These are phyloP conservation scores for Tricladium varicosporioides DNA, from an alignment of 2,329 filamentous ascomycete species.

Conservation along the genomic window DNA sequence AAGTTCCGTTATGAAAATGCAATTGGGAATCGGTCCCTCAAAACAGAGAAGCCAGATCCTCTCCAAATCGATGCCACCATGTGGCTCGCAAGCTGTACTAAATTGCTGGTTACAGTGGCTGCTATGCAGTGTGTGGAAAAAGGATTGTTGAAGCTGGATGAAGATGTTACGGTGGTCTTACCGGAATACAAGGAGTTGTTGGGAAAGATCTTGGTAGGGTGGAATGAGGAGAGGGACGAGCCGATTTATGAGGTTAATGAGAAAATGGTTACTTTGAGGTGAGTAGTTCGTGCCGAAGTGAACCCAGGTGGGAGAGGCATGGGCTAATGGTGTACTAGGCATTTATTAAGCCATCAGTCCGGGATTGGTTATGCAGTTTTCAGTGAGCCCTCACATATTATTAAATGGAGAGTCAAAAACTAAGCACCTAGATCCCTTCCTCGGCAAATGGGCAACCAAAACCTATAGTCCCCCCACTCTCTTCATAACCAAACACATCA, in stretches of 20 bases:
- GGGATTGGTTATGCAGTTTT: constrained; percentile 27
- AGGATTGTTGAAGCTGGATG: constrained; percentile 47
- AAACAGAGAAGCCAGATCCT: constrained; percentile 50
- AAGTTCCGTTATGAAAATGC: constrained; percentile 36
- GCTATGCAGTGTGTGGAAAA: constrained; percentile 57
- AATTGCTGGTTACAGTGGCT: constrained; percentile 50
- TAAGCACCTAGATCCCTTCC: constrained; percentile 8
- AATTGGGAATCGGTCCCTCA: constrained; percentile 40
- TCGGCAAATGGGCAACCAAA: constrained; percentile 13
- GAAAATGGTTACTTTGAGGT: constrained; percentile 32
- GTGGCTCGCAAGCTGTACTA: constrained; percentile 58
- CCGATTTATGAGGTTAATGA: constrained; percentile 21
- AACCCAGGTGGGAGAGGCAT: no score
- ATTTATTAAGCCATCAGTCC: constrained; percentile 29
- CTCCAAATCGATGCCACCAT: constrained; percentile 62
- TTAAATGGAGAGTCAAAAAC: background rate
- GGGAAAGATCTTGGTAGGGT: constrained; percentile 26
- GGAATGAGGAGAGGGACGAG: constrained; percentile 20
- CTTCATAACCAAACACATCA: background rate
- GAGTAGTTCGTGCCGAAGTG: background rate
- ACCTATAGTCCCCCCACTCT: background rate
- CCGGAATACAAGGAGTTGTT: constrained; percentile 27
- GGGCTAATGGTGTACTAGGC: constrained; percentile 10
- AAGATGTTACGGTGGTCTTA: constrained; percentile 32
- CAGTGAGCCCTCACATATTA: constrained; percentile 14